Evolutionary conservation across 2,329 filamentous ascomycete species (phyloP).

Genomic region (Xylariomycetidae sp.): DNA sequence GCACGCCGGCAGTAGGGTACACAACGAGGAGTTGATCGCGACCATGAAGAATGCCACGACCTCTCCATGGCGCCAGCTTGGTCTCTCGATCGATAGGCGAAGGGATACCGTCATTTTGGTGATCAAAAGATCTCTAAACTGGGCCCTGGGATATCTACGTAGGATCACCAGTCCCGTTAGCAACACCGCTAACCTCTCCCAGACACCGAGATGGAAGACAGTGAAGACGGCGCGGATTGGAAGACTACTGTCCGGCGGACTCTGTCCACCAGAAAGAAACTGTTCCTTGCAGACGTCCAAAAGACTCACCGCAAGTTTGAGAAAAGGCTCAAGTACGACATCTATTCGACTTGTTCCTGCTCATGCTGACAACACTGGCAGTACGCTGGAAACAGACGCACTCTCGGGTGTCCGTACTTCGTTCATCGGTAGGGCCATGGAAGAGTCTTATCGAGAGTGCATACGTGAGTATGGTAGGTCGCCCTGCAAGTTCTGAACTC

Average conservation of each 20-base stretch:
- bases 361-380: constrained; percentile 18
- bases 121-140: constrained; percentile 12
- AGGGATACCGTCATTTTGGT: constrained; percentile 7
- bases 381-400: constrained; percentile 27
- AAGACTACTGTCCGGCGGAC: constrained; percentile 17
- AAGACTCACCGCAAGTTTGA: constrained; percentile 19
- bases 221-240: background rate
- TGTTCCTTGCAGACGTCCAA: constrained; percentile 21
- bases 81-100: constrained; percentile 6
- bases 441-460: constrained; percentile 25
- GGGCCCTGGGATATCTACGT: constrained; percentile 7
- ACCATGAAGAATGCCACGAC: constrained; percentile 29
- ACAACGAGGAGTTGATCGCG: constrained; percentile 38
- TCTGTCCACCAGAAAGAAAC: constrained; percentile 21
- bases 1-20: constrained; percentile 17
- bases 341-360: constrained; percentile 10
- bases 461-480: constrained; percentile 28
- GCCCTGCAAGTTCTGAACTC: background rate
- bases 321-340: constrained; percentile 7
- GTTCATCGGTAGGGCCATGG: constrained; percentile 31
- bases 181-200: background rate
- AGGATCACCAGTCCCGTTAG: background rate
- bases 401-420: constrained; percentile 33
- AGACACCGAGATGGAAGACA: constrained; percentile 5
- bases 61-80: constrained; percentile 26